Evolutionary conservation across 768 basidiomycete species (phyloP).

Genomic region (Lyophyllum atratum): DNA sequence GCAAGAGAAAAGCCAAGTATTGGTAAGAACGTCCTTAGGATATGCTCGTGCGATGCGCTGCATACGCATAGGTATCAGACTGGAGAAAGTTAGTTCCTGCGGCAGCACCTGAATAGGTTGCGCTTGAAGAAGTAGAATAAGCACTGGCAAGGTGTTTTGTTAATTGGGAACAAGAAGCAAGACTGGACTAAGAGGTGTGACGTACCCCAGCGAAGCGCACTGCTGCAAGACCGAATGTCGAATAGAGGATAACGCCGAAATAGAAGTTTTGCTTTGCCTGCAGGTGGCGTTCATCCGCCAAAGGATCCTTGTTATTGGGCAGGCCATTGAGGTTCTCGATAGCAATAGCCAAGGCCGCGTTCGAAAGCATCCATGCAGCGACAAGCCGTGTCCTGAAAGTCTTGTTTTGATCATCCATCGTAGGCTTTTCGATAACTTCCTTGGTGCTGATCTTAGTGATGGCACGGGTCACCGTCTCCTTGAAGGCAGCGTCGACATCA

Average conservation of each 20-base stretch:
- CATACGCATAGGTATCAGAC: background rate
- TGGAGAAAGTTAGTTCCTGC: slow-evolving; percentile 53
- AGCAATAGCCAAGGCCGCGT: slow-evolving; percentile 70
- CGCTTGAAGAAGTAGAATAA: slow-evolving; percentile 82
- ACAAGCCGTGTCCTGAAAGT: slow-evolving; percentile 92
- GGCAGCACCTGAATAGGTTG: slow-evolving; percentile 81
- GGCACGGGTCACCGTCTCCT: slow-evolving; percentile 87
- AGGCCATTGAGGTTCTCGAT: slow-evolving; percentile 78
- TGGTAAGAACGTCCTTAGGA: slow-evolving; percentile 1
- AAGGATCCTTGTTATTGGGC: slow-evolving; percentile 30
- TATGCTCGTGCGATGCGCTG: slow-evolving; percentile 8
- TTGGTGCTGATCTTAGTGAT: slow-evolving; percentile 71
- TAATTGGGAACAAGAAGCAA: background rate
- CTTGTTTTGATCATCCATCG: slow-evolving; percentile 86
- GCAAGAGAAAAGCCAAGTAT: background rate
- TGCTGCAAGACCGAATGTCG: slow-evolving; percentile 72
- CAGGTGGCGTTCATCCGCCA: slow-evolving; percentile 42
- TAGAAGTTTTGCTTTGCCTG: slow-evolving; percentile 53
- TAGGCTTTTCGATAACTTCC: slow-evolving; percentile 76
- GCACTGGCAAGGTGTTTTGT: slow-evolving; percentile 48
- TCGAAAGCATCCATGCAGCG: slow-evolving; percentile 74
- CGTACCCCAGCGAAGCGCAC: slow-evolving; percentile 79
- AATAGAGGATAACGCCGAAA: slow-evolving; percentile 78
- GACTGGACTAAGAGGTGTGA: slow-evolving; percentile 15
- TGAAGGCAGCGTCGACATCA: slow-evolving; percentile 90